Base-by-base conservation (phyloP, 306 rosid species). In the Adenanthera pavonina region DNA sequence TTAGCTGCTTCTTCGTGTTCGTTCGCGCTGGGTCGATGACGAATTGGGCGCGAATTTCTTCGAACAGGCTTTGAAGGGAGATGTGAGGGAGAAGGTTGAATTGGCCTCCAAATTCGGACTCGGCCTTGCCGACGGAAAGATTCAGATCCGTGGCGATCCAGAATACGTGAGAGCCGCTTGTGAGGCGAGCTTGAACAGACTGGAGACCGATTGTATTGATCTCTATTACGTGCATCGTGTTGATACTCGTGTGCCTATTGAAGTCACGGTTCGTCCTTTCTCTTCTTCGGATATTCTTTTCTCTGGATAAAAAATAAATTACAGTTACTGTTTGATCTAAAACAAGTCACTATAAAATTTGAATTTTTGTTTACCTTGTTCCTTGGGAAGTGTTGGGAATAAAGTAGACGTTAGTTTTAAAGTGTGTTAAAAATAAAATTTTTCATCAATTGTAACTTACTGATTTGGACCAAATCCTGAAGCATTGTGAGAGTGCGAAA, bases 141-240 rank as follows among this genome's bases (percentile, higher is more conserved):
- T 7, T 4, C 90, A 82, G 74, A 5, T 87, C 0, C 80, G 77
- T 20, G 98, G 97, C 3, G 86, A 94, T 72, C 97, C 98, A 2
- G 75, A 65, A 0, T 90, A 89, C 25, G 95, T 94, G 14, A 89
- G 98, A 66, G 90, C 84, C 2, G 91, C 98, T 71, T 84, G 90
- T 72, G 95, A 92, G 80, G 89, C 65, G 0, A 94, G 97, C 85
- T 81, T 92, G 87, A 86, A 89, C 80, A 86, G 95, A 7, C 91
- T 94, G 8, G 89, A 76, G 89, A 76, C 90, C 12, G 67, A 86
- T 73, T 88, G 46, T 46, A 82, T 93, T 20, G 93, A 93, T 84
- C 98, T 93, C 77, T 93, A 93, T 81, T 93, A 91, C 85, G 91
- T 86, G 72, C 97, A 90, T 69, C 89, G 94, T 15, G 34, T 90